Evolutionary conservation across 768 basidiomycete species (phyloP).

Genomic region (Lepiota brunneoincarnata): DNA sequence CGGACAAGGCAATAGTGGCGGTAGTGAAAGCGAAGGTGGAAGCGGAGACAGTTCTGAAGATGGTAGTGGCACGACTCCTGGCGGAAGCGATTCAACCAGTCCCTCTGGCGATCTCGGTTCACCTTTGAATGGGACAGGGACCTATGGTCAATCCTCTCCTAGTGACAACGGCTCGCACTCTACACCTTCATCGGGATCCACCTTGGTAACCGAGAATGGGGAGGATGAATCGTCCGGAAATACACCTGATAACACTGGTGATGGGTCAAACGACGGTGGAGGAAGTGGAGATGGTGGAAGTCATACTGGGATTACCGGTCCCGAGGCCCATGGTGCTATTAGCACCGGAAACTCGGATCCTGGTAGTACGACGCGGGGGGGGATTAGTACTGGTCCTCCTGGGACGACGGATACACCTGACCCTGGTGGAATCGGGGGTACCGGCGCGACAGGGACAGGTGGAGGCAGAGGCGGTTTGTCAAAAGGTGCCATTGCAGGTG

Average conservation of each 20-base stretch:
- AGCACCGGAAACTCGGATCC: too few relatives aligned
- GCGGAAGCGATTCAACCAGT: background rate
- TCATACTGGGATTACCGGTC: background rate
- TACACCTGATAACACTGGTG: conserved; percentile 1
- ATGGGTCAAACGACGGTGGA: background rate
- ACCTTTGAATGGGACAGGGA: background rate
- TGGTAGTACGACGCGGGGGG: conserved; percentile 1
- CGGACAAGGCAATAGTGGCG: conserved; percentile 11
- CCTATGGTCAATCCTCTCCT: conserved; percentile 2
- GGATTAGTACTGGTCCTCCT: conserved; percentile 2
- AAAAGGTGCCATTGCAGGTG: conserved; percentile 40
- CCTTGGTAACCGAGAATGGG: too few relatives aligned
- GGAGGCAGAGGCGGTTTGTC: conserved; percentile 7
- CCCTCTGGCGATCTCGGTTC: background rate
- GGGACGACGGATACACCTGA: background rate
- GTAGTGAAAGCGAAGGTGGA: conserved; percentile 12
- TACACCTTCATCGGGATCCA: too few relatives aligned
- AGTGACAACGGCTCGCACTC: too few relatives aligned
- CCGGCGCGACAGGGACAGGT: conserved; percentile 5
- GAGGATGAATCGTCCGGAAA: conserved; percentile 5
- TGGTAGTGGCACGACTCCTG: conserved; percentile 6
- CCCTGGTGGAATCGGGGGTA: conserved; percentile 6
- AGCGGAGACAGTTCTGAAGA: conserved; percentile 15
- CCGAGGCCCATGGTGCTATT: too few relatives aligned
- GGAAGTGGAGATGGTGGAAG: conserved; percentile 4